Base-by-base conservation (phyloP, 2,329 filamentous ascomycete genomes). In the Fusarium sp. region DNA sequence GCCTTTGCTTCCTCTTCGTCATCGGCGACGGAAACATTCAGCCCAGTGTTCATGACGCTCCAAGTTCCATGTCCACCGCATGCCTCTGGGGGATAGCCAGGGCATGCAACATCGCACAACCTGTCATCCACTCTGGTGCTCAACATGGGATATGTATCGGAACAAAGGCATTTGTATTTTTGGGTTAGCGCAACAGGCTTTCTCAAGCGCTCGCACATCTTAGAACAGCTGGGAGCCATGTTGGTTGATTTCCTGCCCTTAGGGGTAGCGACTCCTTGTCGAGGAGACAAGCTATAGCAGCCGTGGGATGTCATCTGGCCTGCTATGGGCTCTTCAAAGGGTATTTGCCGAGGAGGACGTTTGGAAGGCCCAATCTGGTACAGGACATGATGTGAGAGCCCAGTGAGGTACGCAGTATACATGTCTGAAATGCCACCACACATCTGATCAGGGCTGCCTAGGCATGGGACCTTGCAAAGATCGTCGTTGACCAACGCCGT, bases 371-470 rank as follows among this genome's bases (percentile, higher is more conserved):
- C 29, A 54, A n/a, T 13, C 24, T 54, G 10, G 4, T 24, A 13
- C 8, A 18, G 2, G 31, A 24, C 31, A 5, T 35, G 8, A 18
- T 16, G 31, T 20, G 31, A 22, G 8, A 24, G 5, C 13, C 60
- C 60, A 2, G 42, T 62, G 31, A 38, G 35, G 20, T 38, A 70
- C 6, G 42, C 22, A 7, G 59, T 66, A 0, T 50, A 72, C 5
- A 58, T 31, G 18, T 27, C n/a, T 9, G 27, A 18, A 0, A 10
- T 22, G 2, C 70, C 60, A 38, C 66, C 70, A 11, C 70, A 73
- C 8, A 27, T 22, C 1, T 20, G 50, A 6, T 9, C 3, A 0
- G 20, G 0, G 10, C 47, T 31, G 16, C 42, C 57, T 0, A 9
- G 2, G 10, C 70, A 72, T 2, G 57, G 31, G 1, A 47, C 14